These are phyloP conservation scores for Fraxinus floribunda DNA, from an alignment of 305 asterid genomes.

Conservation along the genomic window DNA sequence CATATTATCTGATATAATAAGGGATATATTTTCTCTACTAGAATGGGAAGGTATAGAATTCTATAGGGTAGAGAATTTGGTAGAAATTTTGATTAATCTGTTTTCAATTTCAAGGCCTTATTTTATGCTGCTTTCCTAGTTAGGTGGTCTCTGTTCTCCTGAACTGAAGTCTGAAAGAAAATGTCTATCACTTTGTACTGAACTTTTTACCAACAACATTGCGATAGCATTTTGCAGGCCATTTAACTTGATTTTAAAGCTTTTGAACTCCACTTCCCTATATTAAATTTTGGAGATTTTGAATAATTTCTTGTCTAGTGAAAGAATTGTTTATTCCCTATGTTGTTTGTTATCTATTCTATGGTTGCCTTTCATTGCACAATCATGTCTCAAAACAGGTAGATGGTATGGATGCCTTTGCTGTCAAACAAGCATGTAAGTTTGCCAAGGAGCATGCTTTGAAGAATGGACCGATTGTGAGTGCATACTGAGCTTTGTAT, in stretches of 20 bases:
- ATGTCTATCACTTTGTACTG: neutral
- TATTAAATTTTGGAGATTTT: neutral
- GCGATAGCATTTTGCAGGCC: neutral
- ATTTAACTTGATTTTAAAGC: neutral
- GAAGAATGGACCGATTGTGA: constrained; percentile 94
- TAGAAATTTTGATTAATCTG: constrained; percentile 6
- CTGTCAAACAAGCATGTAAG: constrained; percentile 91
- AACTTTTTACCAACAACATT: neutral
- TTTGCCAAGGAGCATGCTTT: constrained; percentile 87
- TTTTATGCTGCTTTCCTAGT: neutral
- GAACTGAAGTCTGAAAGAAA: neutral
- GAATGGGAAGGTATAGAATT: neutral
- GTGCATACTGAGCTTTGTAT: constrained; percentile 23
- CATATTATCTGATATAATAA: neutral
- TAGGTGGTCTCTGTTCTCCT: neutral
- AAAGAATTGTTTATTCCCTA: neutral
- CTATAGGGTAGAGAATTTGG: neutral
- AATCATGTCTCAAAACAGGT: constrained; percentile 46
- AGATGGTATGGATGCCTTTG: constrained; percentile 95
- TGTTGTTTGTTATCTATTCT: neutral
- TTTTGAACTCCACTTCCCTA: neutral
- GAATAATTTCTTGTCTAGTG: neutral
- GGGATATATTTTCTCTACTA: neutral
- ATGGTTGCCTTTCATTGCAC: constrained; percentile 3
- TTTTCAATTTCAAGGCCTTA: neutral